A percentile compares a stretch with the other conserved stretches of the same genome.
phyloP scores from a whole-genome alignment of 208 protist species.

The Naegleria fowleri region DNA sequence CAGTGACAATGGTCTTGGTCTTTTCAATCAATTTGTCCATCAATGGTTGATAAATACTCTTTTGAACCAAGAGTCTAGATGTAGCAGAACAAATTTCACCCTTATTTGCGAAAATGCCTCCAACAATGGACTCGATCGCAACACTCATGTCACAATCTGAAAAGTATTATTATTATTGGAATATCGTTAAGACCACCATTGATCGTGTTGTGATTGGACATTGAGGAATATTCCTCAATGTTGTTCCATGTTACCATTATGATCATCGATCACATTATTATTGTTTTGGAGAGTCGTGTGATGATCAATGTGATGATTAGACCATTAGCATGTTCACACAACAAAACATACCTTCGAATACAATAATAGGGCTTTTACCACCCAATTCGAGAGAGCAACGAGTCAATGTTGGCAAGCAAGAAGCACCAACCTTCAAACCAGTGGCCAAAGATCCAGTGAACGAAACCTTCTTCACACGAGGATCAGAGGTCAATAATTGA shows the following conservation, averaged over 20 bases:
- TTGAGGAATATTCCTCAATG: neutral
- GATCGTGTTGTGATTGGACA: too few species aligned
- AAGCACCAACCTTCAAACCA: slow-evolving; percentile 60
- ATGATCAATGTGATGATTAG: neutral
- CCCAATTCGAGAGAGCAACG: slow-evolving; percentile 70
- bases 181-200: slow-evolving; percentile 62
- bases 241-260: neutral
- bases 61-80: slow-evolving; percentile 69
- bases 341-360: slow-evolving; percentile 46
- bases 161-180: too few species aligned
- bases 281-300: neutral
- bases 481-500: slow-evolving; percentile 54
- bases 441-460: slow-evolving; percentile 76
- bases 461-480: slow-evolving; percentile 74
- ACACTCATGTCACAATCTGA: slow-evolving; percentile 65
- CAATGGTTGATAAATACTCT: slow-evolving; percentile 61
- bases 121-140: slow-evolving; percentile 26
- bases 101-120: slow-evolving; percentile 41
- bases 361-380: slow-evolving; percentile 78
- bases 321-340: neutral
- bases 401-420: slow-evolving; percentile 66
- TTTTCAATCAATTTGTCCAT: slow-evolving; percentile 47
- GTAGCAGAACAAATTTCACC: slow-evolving; percentile 79
- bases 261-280: neutral
- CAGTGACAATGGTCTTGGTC: slow-evolving; percentile 53